Percentiles rank a stretch among this genome's conserved stretches.
Evolutionary conservation across 257 asterid genomes (phyloP).

Genomic region (Eucommia ulmoides): DNA sequence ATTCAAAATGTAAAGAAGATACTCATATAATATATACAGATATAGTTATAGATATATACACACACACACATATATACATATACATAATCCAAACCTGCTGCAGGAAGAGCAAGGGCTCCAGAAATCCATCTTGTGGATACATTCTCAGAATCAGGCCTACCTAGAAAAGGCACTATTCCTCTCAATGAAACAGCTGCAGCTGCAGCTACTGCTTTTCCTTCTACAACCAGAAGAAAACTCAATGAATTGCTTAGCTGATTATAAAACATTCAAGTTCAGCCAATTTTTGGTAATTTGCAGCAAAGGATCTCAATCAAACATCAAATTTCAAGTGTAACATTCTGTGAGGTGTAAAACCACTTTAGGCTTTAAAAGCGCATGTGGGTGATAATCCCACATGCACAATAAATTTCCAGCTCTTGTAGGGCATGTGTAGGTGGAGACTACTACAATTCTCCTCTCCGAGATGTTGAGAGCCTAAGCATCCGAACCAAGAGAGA

Average conservation of each 20-base stretch:
- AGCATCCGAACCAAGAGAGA: neutral
- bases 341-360: neutral
- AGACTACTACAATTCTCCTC: neutral
- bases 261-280: no score
- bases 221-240: no score
- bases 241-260: no score
- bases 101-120: conserved; percentile 69
- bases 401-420: neutral
- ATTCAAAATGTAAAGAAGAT: no score
- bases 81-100: conserved; percentile 52
- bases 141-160: no score
- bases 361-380: neutral
- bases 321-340: neutral
- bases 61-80: no score
- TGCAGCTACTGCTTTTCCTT: conserved; percentile 74
- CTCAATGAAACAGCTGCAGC: conserved; percentile 56
- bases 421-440: neutral
- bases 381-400: neutral
- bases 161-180: no score
- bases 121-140: conserved; percentile 61
- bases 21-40: no score
- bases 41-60: no score
- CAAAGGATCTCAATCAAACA: neutral
- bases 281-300: conserved; percentile 1
- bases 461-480: neutral